Base-by-base conservation (phyloP, 192 early-diverging fungal genomes). In the Umbelopsis sp. region DNA sequence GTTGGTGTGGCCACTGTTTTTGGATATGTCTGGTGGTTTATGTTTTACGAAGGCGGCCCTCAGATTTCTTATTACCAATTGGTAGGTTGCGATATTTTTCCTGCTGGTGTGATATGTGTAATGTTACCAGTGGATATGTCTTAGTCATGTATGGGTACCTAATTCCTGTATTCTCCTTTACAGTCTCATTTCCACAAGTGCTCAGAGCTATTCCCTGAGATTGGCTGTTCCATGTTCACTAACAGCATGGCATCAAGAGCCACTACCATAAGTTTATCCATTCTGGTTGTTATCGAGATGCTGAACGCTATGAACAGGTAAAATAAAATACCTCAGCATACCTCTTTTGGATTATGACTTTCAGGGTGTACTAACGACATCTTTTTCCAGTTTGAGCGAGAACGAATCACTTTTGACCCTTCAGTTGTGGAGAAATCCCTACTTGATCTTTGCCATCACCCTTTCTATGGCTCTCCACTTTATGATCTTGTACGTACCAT, bases 21-120 rank as follows among this genome's bases (percentile, higher is more conserved):
- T 90, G 98, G 93, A 24, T 98, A 98, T 75, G 96, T 92, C 1
- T 98, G 98, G 97, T 98, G 95, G 95, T 98, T 95, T 81, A 91
- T 99, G 87, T 97, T 90, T 75, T 97, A 97, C 80, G 66, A 79
- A 7, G 81, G 75, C n/a, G 96, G 96, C 31, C 97, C 97, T 5
- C 90, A 91, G 65, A 92, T 99, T 69, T 84, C 87, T 29, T 99
- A 90, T 80, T 80, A 90, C 70, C 93, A 99, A 79, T 83, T 99
- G 82, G 91, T 92, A 75, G 72, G 86, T 71, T 16, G 31, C 31
- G 25, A 1, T 11, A 3, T 20, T 41, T 51, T 2, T 25, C 45
- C 1, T 54, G 72, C 3, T 29, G 36, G 4, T 38, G 36, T 3
- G 3, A 8, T 38, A 38, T 8, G 36, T 38, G 36, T 8, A 38